A percentile compares a stretch with the other conserved stretches of the same genome.
Conservation (phyloP, 1,139 yeast species). For the Taphrina pruni region DNA sequence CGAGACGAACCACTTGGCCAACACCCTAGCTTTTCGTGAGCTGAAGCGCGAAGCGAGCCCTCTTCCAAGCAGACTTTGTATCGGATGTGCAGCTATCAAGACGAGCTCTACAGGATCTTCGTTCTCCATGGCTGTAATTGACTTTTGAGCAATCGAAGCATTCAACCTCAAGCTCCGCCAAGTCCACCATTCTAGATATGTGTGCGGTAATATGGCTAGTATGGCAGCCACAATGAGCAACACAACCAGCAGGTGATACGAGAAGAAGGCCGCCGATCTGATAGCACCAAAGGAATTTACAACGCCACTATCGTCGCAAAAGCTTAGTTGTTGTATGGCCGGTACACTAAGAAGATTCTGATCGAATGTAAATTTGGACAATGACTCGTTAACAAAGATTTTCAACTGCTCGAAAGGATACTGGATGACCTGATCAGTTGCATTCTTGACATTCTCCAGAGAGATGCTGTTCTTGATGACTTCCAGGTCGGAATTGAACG, state of each 20-base stretch:
- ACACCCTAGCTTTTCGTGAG: constrained; percentile 19
- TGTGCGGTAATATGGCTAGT: constrained; percentile 55
- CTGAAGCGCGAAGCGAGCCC: constrained; percentile 35
- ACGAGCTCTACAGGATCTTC: constrained; percentile 46
- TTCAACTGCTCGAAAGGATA: constrained; percentile 63
- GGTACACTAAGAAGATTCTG: constrained; percentile 49
- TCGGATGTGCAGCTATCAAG: constrained; percentile 44
- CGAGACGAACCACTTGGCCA: constrained; percentile 52
- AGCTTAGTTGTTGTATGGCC: constrained; percentile 42
- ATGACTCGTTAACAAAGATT: constrained; percentile 40
- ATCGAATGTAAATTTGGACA: constrained; percentile 45
- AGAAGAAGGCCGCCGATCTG: constrained; percentile 50
- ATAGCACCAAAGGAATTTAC: constrained; percentile 51
- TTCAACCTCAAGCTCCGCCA: constrained; percentile 58
- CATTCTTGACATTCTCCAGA: constrained; percentile 60
- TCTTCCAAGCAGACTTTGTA: constrained; percentile 41
- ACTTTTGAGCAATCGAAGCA: constrained; percentile 42
- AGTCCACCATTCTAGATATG: constrained; percentile 56
- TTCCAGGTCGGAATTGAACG: constrained; percentile 62
- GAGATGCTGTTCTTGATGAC: constrained; percentile 52
- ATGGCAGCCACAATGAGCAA: constrained; percentile 56
- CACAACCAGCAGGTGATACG: constrained; percentile 55
- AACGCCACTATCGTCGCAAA: constrained; percentile 48
- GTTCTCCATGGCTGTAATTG: constrained; percentile 43
- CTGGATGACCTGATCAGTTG: constrained; percentile 57